Base-by-base conservation (phyloP, 208 protist genomes). In the Crithidia brevicula region DNA sequence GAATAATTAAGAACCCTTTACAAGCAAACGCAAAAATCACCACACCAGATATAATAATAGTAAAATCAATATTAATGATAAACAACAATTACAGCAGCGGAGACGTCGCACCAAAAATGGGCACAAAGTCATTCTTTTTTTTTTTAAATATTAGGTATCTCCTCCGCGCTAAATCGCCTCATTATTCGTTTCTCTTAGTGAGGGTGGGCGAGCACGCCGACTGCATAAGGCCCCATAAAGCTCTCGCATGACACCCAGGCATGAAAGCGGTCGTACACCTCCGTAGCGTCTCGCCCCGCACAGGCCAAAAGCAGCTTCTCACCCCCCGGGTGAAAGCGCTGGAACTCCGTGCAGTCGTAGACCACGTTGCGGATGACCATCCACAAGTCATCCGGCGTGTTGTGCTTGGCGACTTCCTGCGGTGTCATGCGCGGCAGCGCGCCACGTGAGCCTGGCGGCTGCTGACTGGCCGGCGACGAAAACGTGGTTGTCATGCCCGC, bases 311-410 rank as follows among this genome's bases (percentile, higher is more conserved):
- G 63, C 11, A 93, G 23, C n/a, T 61, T 67, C 27, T 72, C 83
- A 1, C 88, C 88, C 10, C 85, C 88, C 0, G 89, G 89, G 75
- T 96, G 91, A 36, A 81, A 93, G 31, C 71, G 73, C 27, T 80
- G 72, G 63, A 93, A 95, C 45, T 65, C 43, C 0, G 88, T 94
- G 60, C 78, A 82, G 71, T 95, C 87, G 74, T 94, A 95, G 8
- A 93, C 89, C 2, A 92, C 77, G 22, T 76, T 78, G 11, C 72
- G 61, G 5, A 95, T 63, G 23, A 96, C 85, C 30, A 94, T 76
- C 90, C 89, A 96, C 34, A 92, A 34, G 54, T 92, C 86, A 49
- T 85, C 84, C 22, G 56, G 27, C 0, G 67, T 83, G 66, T 76
- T 82, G 76, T 95, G 92, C 33, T 42, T 27, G 15, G 61, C 61